Evolutionary conservation across 2,329 filamentous ascomycete genomes (phyloP), one percentile per base, ranked within the genome.

Genomic region (Tricladium varicosporioides): DNA sequence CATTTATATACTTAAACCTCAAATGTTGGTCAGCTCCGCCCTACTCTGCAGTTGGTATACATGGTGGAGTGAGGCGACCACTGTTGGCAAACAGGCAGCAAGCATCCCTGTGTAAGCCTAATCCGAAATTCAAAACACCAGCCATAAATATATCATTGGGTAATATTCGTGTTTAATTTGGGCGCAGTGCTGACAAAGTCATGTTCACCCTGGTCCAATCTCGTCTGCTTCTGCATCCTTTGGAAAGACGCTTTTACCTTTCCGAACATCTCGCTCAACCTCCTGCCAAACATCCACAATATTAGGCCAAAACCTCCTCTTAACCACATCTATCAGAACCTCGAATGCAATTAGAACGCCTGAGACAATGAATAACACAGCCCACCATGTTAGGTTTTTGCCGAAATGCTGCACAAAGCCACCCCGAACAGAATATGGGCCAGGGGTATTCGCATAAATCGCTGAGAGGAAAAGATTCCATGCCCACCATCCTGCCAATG

Each of bases 211-310:
- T 7, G 22, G 4, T 27, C 22, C 22, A 27, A 3, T 7, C 7
- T 27, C 22, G 22, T 27, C 22, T 27, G 22, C 22, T 27, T 27
- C 22, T 27, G 22, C 22, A 27, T 27, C 22, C 4, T 27, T 3
- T 27, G 22, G 22, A 7, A 27, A 27, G 22, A 27, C 22, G 22
- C 22, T 27, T 27, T 27, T 27, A 3, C 22, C 22, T 27, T 27
- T 27, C 7, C 22, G 22, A 27, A 27, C 22, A 27, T 27, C 22
- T 27, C 22, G 22, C 48, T 97, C 92, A 36, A 93, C 80, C 53
- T 88, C 85, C 73, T 94, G 90, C 80, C 96, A 96, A 16, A 89
- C 71, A 66, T 96, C 89, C 51, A 86, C 85, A 65, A 96, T 91
- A 5, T 81, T 86, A 0, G 91, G 86, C 73, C 85, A 88, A 68